Percentiles rank a stretch among this genome's conserved stretches.
These are phyloP conservation scores for Orbilia ellipsospora DNA, from an alignment of 2,329 filamentous ascomycete species.

Conservation along the genomic window DNA sequence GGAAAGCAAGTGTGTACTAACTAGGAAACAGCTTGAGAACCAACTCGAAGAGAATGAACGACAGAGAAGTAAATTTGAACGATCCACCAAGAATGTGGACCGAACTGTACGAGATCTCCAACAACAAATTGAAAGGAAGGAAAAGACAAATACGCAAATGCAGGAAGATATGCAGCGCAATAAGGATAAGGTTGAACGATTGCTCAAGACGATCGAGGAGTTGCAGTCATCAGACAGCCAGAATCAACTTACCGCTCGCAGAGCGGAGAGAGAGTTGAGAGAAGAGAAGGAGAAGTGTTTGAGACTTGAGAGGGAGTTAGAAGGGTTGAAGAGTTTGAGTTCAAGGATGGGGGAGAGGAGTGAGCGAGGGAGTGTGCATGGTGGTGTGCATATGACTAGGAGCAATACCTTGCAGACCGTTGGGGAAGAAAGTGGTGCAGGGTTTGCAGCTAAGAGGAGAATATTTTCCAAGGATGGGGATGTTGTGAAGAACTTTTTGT, in stretches of 20 bases:
- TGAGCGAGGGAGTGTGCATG: slow-evolving; percentile 25
- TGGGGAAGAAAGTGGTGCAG: slow-evolving; percentile 61
- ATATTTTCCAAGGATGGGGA: slow-evolving; percentile 60
- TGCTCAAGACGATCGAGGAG: slow-evolving; percentile 91
- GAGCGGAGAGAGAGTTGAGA: slow-evolving; percentile 87
- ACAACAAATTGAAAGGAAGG: slow-evolving; percentile 88
- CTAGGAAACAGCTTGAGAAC: slow-evolving; percentile 76
- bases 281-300: slow-evolving; percentile 86
- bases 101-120: slow-evolving; percentile 93
- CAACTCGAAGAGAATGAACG: slow-evolving; percentile 86
- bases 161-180: slow-evolving; percentile 85
- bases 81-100: slow-evolving; percentile 90
- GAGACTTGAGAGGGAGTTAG: slow-evolving; percentile 86
- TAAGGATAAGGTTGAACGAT: slow-evolving; percentile 89
- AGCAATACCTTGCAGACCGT: slow-evolving; percentile 60
- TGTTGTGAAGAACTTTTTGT: slow-evolving; percentile 63
- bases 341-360: slow-evolving; percentile 60
- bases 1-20: slow-evolving; percentile 7
- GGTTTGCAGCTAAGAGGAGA: slow-evolving; percentile 57
- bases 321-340: slow-evolving; percentile 79
- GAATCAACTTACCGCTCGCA: slow-evolving; percentile 81
- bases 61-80: slow-evolving; percentile 81
- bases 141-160: slow-evolving; percentile 84
- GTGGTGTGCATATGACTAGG: slow-evolving; percentile 51
- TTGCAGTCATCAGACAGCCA: slow-evolving; percentile 87